Conservation (phyloP, 2,329 filamentous ascomycete species). For the Ceratocystis diversiconidia region DNA sequence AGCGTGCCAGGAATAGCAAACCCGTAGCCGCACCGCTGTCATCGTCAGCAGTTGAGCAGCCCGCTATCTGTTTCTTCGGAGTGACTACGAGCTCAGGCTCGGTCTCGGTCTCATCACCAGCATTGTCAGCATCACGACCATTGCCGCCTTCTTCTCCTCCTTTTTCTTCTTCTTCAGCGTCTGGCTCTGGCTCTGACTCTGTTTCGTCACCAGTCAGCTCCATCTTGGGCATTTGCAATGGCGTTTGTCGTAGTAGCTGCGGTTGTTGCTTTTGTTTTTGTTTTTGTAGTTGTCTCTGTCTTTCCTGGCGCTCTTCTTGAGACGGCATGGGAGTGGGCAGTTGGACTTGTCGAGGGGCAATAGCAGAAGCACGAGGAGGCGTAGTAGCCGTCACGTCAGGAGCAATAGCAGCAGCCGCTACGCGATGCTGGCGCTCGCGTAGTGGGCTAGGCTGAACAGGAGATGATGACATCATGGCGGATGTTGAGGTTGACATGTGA, state of each 20-base stretch:
- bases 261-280: not conserved
- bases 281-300: not conserved
- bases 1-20: conserved; percentile 24
- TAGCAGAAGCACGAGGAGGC: not conserved
- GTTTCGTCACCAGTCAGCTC: conserved; percentile 15
- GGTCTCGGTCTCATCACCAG: not conserved
- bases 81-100: not conserved
- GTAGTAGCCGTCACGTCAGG: not conserved
- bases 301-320: not conserved
- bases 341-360: not conserved
- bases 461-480: conserved; percentile 12
- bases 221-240: not conserved
- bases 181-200: conserved; percentile 22
- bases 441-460: conserved; percentile 10
- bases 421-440: conserved; percentile 1
- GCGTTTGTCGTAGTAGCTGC: not conserved
- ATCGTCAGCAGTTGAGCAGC: conserved; percentile 24
- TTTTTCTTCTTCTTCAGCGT: not conserved
- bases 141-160: not conserved
- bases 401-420: not conserved
- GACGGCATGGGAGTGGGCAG: conserved; percentile 9
- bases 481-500: not conserved
- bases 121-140: not conserved
- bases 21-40: conserved; percentile 27
- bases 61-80: conserved; percentile 6